A percentile compares a stretch with the other conserved stretches of the same genome.
phyloP scores from a whole-genome alignment of 2,329 filamentous ascomycete genomes.

The Emmonsia crescens region DNA sequence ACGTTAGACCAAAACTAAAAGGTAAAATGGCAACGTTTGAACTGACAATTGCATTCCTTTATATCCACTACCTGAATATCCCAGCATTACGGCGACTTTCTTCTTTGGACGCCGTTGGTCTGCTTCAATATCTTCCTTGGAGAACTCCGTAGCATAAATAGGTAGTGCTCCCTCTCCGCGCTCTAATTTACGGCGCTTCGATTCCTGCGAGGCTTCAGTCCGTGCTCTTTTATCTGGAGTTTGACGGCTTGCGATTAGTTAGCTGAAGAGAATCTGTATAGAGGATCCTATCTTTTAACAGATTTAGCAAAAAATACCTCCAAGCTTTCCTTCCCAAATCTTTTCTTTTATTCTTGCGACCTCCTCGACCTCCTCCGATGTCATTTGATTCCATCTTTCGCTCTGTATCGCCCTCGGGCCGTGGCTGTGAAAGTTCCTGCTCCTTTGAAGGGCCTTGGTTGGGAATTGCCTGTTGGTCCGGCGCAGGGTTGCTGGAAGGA shows the following conservation, averaged over 20 bases:
- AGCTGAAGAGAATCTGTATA: slow-evolving; percentile 24
- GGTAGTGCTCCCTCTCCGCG: slow-evolving; percentile 32
- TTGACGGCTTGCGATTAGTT: slow-evolving; percentile 43
- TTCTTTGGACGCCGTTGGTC: slow-evolving; percentile 85
- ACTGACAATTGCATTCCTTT: slow-evolving; percentile 81
- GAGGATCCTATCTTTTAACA: neutral
- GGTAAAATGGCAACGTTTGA: neutral
- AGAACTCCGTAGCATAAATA: slow-evolving; percentile 50
- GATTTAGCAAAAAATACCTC: slow-evolving; percentile 38
- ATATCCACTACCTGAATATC: slow-evolving; percentile 93
- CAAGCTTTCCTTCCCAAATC: slow-evolving; percentile 58
- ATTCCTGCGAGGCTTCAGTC: slow-evolving; percentile 39
- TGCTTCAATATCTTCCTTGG: slow-evolving; percentile 73
- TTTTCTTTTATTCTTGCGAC: slow-evolving; percentile 47
- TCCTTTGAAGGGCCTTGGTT: neutral
- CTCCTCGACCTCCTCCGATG: slow-evolving; percentile 22
- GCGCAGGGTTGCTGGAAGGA: slow-evolving; percentile 2
- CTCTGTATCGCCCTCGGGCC: neutral
- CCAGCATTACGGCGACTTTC: slow-evolving; percentile 91
- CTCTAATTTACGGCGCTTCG: slow-evolving; percentile 46
- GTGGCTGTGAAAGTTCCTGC: neutral
- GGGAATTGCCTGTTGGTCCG: neutral
- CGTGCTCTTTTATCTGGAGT: slow-evolving; percentile 43
- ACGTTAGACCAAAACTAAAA: neutral
- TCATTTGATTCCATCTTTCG: slow-evolving; percentile 25